Conservation (phyloP, 768 basidiomycete genomes). For the Gymnopilus junonius region DNA sequence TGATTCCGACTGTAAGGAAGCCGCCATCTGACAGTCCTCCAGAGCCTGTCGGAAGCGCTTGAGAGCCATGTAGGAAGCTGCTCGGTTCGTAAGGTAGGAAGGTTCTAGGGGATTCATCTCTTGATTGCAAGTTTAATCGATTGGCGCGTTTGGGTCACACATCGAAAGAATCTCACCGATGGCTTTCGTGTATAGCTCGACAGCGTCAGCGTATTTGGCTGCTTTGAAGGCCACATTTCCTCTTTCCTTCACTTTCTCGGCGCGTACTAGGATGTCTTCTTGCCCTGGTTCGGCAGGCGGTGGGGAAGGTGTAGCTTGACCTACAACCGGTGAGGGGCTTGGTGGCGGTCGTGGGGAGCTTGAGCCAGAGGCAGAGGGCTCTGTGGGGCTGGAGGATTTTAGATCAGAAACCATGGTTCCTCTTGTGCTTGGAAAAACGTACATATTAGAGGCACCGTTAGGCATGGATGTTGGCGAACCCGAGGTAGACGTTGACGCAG, state of each 20-base stretch:
- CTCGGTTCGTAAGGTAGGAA: conserved; percentile 83
- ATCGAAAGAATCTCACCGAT: conserved; percentile 50
- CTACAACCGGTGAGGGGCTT: conserved; percentile 16
- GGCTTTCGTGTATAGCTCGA: conserved; percentile 76
- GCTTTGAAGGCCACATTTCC: conserved; percentile 80
- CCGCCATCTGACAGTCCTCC: conserved; percentile 79
- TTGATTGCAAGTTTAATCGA: conserved; percentile 25
- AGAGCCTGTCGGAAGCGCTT: conserved; percentile 79
- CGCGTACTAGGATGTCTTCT: conserved; percentile 48
- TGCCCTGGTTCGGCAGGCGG: conserved; percentile 27
- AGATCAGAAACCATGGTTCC: background rate
- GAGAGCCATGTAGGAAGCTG: conserved; percentile 82
- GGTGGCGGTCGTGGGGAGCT: conserved; percentile 21
- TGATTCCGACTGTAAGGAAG: conserved; percentile 58
- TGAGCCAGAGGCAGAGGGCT: conserved; percentile 21
- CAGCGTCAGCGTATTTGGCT: conserved; percentile 65
- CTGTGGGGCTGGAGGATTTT: background rate
- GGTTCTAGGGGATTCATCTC: conserved; percentile 69
- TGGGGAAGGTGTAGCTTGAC: conserved; percentile 14
- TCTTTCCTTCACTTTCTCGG: conserved; percentile 71
- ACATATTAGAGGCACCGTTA: conserved; percentile 20
- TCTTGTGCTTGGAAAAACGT: background rate
- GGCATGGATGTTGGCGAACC: conserved; percentile 2
- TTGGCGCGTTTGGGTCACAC: background rate
- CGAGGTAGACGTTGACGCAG: conserved; percentile 8